Base-by-base conservation (phyloP, 1,139 yeast species). In the Kazachstania sp. region DNA sequence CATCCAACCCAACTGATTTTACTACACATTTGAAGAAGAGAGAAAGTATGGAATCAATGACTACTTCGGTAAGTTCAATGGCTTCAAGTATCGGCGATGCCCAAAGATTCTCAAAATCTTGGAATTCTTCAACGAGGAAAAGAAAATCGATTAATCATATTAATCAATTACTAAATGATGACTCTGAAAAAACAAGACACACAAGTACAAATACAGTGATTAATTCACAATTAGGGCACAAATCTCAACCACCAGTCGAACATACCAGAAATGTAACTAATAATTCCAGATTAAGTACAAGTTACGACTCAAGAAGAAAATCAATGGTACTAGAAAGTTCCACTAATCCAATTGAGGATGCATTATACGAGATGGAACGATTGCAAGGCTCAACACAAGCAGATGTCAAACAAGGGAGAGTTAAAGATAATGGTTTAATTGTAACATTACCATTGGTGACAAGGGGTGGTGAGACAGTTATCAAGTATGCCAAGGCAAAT, bases 1-100 rank as follows among this genome's bases (percentile, higher is more conserved):
- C 65, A 15, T 62, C 66, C 7, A 59, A 58, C 32, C 64, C 66
- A 20, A 62, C 66, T 0, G 66, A 63, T 47, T 61, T 61, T 45
- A 58, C 62, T 0, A 30, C 59, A 7, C 56, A 56, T 41, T 49
- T 54, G 12, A 58, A 54, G 36, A 56, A 55, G 30, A 54, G 56
- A n/a, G 51, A 54, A 29, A 62, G 66, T 45, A 42, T 55, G 36
- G 67, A 63, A 34, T 61, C 67, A 4, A 57, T 61, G 57, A 50
- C 59, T 11, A 62, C 67, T 1, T 62, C 66, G 1, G 62, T 63
- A 3, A 59, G 64, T 28, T 62, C 67, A 5, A 51, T 60, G 50
- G 65, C 60, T 4, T 57, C 59, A 37, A 59, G 59, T 48, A 60
- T 63, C 15, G 64, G 58, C 45, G 67, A 63, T 23, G 60, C 62